Evolutionary conservation across 352 stramenopile species (phyloP), one percentile per base, ranked within the genome.

Genomic region (Blastocystis sp.): DNA sequence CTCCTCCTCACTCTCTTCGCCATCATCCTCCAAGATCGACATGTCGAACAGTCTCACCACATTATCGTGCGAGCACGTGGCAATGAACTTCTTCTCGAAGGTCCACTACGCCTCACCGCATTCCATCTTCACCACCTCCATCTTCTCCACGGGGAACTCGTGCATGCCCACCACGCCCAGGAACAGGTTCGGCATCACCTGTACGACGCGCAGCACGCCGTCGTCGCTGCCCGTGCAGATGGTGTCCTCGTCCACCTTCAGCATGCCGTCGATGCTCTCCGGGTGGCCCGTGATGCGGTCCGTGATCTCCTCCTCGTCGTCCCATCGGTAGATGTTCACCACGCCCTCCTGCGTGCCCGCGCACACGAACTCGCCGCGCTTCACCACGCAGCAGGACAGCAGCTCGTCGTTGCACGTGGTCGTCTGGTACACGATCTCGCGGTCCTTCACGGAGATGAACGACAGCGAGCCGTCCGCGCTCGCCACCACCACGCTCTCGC

Each of bases 231-330:
- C 78, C 3, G 78, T 88, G 52, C 64, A 76, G 34, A 88, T 79
- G 11, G 78, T 88, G 60, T 79, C 68, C 45, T 88, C 78, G 68
- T 88, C 78, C 21, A 88, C 48, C 34, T 88, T 88, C 1, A 88
- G 60, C n/a, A 88, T 88, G 6, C 78, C 64, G 45, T 88, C 78
- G 60, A 88, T 79, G 60, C 78, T 88, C 68, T 88, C 64, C 9
- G 78, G 78, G 66, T 88, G 78, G 62, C 78, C 78, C 9, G 78
- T 79, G 3, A 88, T 88, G 34, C 78, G 78, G 54, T 88, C 78
- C 10, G 48, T 28, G 3, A 88, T 78, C 19, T 64, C 24, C 3
- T 77, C 78, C 45, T 79, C 64, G 34, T 76, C 78, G 43, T 79
- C 63, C 78, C 78, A 88, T 42, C 66, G 63, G 43, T 65, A 63